Conservation (phyloP, 2,329 filamentous ascomycete genomes). For the Didymella segeticola region DNA sequence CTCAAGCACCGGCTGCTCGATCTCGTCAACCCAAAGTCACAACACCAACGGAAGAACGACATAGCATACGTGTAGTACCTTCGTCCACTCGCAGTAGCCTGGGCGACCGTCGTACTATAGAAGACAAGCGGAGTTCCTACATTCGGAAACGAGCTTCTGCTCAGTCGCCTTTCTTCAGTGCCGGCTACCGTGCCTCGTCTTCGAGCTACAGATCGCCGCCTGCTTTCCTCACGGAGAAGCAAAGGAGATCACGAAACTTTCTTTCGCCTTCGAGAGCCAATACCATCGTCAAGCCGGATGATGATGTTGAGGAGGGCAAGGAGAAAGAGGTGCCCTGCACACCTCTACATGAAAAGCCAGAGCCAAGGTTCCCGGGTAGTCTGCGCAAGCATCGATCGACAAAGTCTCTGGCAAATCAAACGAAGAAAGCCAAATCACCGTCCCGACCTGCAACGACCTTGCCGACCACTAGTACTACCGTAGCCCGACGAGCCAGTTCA, state of each 20-base stretch:
- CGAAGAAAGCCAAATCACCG: slow-evolving; percentile 23
- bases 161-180: slow-evolving; percentile 50
- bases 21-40: slow-evolving; percentile 34
- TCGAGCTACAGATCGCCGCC: slow-evolving; percentile 37
- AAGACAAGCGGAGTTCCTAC: slow-evolving; percentile 52
- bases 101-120: slow-evolving; percentile 46
- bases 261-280: slow-evolving; percentile 20
- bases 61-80: slow-evolving; percentile 51
- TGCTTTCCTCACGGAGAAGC: slow-evolving; percentile 22
- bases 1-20: slow-evolving; percentile 38
- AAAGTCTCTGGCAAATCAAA: slow-evolving; percentile 20
- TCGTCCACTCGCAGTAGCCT: slow-evolving; percentile 43
- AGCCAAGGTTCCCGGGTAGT: slow-evolving; percentile 28
- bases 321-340: slow-evolving; percentile 22
- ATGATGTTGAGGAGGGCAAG: slow-evolving; percentile 23
- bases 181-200: slow-evolving; percentile 40
- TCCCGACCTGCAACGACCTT: slow-evolving; percentile 25
- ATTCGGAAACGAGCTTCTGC: slow-evolving; percentile 51
- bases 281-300: slow-evolving; percentile 25
- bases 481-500: slow-evolving; percentile 24
- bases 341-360: slow-evolving; percentile 17
- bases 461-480: slow-evolving; percentile 8
- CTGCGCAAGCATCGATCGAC: slow-evolving; percentile 30
- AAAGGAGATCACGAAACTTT: slow-evolving; percentile 11
- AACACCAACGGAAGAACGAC: slow-evolving; percentile 43